These are phyloP conservation scores for Epithele typhae DNA, from an alignment of 768 basidiomycete genomes.

Conservation along the genomic window DNA sequence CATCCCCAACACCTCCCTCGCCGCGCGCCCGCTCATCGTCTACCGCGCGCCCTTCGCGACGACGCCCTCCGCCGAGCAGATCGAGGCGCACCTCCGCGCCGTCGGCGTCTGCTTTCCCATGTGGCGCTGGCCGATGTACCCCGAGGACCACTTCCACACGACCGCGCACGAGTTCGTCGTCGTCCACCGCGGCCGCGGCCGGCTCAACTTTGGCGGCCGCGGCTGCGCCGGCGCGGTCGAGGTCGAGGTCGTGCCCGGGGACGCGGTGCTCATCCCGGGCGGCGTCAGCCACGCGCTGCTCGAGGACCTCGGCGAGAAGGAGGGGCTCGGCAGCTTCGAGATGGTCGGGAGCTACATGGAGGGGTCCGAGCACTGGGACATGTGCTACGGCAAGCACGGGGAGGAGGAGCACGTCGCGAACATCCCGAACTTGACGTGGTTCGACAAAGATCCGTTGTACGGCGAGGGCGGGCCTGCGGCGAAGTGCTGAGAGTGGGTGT, in stretches of 20 bases:
- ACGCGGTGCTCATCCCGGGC: constrained; percentile 38
- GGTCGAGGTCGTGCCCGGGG: constrained; percentile 30
- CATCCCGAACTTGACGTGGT: constrained; percentile 33
- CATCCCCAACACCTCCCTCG: constrained; percentile 35
- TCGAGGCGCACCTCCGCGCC: constrained; percentile 32
- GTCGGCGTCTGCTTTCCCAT: constrained; percentile 33
- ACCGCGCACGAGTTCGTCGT: constrained; percentile 39
- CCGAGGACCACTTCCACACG: constrained; percentile 37
- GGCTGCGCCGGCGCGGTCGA: constrained; percentile 29
- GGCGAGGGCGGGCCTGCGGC: constrained; percentile 34
- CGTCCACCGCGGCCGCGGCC: constrained; percentile 30
- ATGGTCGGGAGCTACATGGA: constrained; percentile 40
- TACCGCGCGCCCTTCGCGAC: constrained; percentile 30
- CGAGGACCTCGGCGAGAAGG: constrained; percentile 23
- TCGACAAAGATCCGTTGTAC: constrained; percentile 36
- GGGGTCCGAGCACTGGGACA: constrained; percentile 32
- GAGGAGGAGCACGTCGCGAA: constrained; percentile 22
- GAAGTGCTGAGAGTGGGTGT: constrained; percentile 24
- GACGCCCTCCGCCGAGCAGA: constrained; percentile 14
- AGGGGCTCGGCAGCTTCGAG: constrained; percentile 26
- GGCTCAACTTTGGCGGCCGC: constrained; percentile 38
- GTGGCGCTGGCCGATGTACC: constrained; percentile 42
- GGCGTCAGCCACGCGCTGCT: constrained; percentile 36
- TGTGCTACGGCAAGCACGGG: constrained; percentile 34
- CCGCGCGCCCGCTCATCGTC: constrained; percentile 32